Evolutionary conservation across 2,329 filamentous ascomycete species (phyloP).

Genomic region (Volutella citrinella): DNA sequence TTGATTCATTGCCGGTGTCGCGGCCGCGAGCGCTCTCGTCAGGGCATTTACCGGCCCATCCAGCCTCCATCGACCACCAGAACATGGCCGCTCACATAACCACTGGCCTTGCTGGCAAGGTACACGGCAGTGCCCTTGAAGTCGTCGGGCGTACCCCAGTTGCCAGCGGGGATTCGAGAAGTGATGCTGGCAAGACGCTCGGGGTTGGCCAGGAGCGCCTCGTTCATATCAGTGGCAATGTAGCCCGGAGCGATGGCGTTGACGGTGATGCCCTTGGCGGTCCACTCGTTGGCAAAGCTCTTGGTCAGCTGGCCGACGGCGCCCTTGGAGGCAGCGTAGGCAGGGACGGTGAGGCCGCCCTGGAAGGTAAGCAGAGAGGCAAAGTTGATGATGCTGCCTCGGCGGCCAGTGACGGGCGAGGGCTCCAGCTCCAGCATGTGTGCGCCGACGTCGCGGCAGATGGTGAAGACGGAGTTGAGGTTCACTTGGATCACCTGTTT

Average conservation of each 20-base stretch:
- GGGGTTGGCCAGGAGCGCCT: conserved; percentile 70
- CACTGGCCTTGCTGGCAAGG: conserved; percentile 71
- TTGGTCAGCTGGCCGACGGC: conserved; percentile 84
- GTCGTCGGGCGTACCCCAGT: conserved; percentile 82
- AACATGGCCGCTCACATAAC: conserved; percentile 79
- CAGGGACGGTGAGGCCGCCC: conserved; percentile 83
- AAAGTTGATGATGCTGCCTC: conserved; percentile 79
- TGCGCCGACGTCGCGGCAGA: conserved; percentile 73
- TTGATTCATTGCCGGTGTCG: no score
- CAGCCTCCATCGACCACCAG: conserved; percentile 86
- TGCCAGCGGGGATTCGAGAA: conserved; percentile 75
- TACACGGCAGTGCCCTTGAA: conserved; percentile 83
- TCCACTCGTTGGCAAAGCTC: conserved; percentile 84
- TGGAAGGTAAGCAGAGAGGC: conserved; percentile 80
- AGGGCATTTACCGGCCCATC: conserved; percentile 79
- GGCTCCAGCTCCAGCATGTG: conserved; percentile 66
- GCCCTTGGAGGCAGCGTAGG: conserved; percentile 83
- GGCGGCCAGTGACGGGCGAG: conserved; percentile 47
- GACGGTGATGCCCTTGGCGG: conserved; percentile 72
- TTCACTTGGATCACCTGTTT: conserved; percentile 77
- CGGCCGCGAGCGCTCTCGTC: no score
- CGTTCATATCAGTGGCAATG: conserved; percentile 93
- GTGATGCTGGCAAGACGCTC: conserved; percentile 70
- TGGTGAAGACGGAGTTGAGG: conserved; percentile 74
- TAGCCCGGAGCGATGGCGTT: conserved; percentile 91